A percentile compares a stretch with the other conserved stretches of the same genome.
Conservation (phyloP, 2,329 filamentous ascomycete genomes). For the Cyclaneusma minus region DNA sequence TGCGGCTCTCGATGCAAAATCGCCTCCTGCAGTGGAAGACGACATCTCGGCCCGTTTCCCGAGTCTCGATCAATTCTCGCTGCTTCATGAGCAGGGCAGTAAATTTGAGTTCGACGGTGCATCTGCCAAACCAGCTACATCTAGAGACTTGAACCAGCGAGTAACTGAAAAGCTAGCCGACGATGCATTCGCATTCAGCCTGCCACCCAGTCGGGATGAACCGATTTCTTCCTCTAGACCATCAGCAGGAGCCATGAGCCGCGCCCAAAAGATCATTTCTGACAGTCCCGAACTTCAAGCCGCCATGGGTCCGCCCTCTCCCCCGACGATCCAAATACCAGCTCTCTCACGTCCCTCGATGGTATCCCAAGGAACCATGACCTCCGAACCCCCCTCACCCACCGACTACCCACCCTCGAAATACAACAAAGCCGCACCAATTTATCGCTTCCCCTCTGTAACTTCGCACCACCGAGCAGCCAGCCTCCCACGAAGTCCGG, state of each 20-base stretch:
- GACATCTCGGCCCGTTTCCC: slow-evolving; percentile 79
- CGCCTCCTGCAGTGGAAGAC: slow-evolving; percentile 40
- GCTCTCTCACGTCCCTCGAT: slow-evolving; percentile 25
- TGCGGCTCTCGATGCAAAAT: slow-evolving; percentile 65
- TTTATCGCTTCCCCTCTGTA: slow-evolving; percentile 12
- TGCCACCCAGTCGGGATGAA: slow-evolving; percentile 1
- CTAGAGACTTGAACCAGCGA: slow-evolving; percentile 44
- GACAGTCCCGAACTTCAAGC: slow-evolving; percentile 43
- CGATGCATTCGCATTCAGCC: slow-evolving; percentile 54
- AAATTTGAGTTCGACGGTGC: slow-evolving; percentile 66
- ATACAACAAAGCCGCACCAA: slow-evolving; percentile 17
- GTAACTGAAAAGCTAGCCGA: slow-evolving; percentile 69
- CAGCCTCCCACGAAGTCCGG: slow-evolving; percentile 25
- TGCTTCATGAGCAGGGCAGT: slow-evolving; percentile 68
- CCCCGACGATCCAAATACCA: slow-evolving; percentile 14
- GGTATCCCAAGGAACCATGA: slow-evolving; percentile 72
- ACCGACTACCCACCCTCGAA: slow-evolving; percentile 8
- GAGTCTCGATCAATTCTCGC: slow-evolving; percentile 80
- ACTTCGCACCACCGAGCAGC: slow-evolving; percentile 31
- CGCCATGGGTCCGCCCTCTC: slow-evolving; percentile 24
- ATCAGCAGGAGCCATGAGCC: slow-evolving; percentile 30
- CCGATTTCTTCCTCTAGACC: slow-evolving; percentile 6
- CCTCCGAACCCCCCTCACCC: slow-evolving; percentile 30
- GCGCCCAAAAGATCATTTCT: slow-evolving; percentile 47
- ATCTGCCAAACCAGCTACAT: slow-evolving; percentile 28